These are phyloP conservation scores for Globisporangium lucens DNA, from an alignment of 352 stramenopile species.

Conservation along the genomic window DNA sequence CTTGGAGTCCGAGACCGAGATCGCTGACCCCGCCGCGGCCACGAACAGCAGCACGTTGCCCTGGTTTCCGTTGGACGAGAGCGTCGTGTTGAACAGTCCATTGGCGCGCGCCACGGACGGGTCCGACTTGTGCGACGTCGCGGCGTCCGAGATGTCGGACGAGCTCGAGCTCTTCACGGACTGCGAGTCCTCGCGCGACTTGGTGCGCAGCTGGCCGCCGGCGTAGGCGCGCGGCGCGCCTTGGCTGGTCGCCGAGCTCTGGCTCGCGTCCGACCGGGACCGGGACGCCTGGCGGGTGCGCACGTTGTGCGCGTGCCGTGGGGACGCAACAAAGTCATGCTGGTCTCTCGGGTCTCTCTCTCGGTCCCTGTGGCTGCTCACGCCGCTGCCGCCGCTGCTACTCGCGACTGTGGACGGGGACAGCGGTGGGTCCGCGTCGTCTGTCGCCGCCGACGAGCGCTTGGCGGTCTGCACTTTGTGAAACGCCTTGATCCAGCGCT, in stretches of 20 bases:
- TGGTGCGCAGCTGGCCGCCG: constrained; percentile 18
- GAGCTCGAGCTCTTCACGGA: constrained; percentile 25
- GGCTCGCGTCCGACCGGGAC: constrained; percentile 26
- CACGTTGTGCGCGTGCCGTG: constrained; percentile 25
- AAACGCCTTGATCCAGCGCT: constrained; percentile 53
- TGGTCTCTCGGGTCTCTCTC: neutral
- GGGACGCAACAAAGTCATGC: constrained; percentile 12
- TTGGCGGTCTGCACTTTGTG: constrained; percentile 56
- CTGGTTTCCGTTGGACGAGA: constrained; percentile 25
- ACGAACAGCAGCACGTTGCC: constrained; percentile 77
- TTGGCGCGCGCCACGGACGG: constrained; percentile 28
- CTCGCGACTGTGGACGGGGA: constrained; percentile 8
- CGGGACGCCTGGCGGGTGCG: constrained; percentile 20
- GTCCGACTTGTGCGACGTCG: constrained; percentile 6
- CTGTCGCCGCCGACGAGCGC: constrained; percentile 19
- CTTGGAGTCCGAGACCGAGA: constrained; percentile 63
- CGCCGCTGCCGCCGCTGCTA: constrained; percentile 5
- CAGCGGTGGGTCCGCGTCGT: constrained; percentile 2
- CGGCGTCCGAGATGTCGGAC: constrained; percentile 11
- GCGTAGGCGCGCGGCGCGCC: constrained; percentile 29
- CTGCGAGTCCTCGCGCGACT: constrained; percentile 23
- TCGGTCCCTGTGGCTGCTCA: neutral
- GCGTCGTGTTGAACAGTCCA: constrained; percentile 26
- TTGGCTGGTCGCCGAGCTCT: constrained; percentile 13
- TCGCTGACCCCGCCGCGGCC: constrained; percentile 55